phyloP scores from a whole-genome alignment of 2,329 filamentous ascomycete species.

The Rhexocercosporidium sp. region DNA sequence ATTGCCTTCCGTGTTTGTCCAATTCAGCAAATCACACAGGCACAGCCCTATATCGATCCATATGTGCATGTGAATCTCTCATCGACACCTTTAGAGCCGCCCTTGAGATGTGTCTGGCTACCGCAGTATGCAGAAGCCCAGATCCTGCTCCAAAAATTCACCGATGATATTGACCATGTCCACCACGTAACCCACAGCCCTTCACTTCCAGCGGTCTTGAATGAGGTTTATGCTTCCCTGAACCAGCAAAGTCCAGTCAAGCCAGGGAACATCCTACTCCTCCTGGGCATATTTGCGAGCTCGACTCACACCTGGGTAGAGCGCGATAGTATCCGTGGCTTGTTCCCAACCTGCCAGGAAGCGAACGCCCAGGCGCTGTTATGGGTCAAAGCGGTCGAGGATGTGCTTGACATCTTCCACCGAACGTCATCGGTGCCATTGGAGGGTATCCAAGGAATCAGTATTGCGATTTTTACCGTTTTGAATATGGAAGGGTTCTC shows the following conservation, averaged over 20 bases:
- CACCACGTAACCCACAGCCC: constrained; percentile 26
- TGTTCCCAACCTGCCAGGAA: constrained; percentile 27
- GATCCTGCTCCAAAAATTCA: constrained; percentile 26
- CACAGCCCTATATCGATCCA: constrained; percentile 19
- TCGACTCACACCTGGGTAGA: constrained; percentile 19
- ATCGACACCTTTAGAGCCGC: constrained; percentile 3
- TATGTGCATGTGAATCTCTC: background rate
- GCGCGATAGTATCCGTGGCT: constrained; percentile 14
- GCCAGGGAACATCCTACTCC: constrained; percentile 12
- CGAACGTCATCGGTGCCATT: constrained; percentile 34
- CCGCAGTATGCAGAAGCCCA: constrained; percentile 21
- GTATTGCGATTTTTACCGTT: constrained; percentile 42
- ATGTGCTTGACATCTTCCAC: constrained; percentile 43
- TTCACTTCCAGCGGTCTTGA: constrained; percentile 21
- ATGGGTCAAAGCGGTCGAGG: constrained; percentile 43
- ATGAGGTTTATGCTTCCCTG: constrained; percentile 19
- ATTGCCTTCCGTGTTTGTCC: constrained; percentile 24
- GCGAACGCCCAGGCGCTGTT: constrained; percentile 39
- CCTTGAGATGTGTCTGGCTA: constrained; percentile 26
- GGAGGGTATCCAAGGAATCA: constrained; percentile 45
- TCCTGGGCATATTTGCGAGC: constrained; percentile 21
- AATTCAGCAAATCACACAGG: constrained; percentile 16
- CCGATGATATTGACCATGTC: constrained; percentile 19
- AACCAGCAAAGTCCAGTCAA: constrained; percentile 18
- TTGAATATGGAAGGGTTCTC: constrained; percentile 43